phyloP scores from a whole-genome alignment of 768 basidiomycete species.

The Leucocoprinus sp. region DNA sequence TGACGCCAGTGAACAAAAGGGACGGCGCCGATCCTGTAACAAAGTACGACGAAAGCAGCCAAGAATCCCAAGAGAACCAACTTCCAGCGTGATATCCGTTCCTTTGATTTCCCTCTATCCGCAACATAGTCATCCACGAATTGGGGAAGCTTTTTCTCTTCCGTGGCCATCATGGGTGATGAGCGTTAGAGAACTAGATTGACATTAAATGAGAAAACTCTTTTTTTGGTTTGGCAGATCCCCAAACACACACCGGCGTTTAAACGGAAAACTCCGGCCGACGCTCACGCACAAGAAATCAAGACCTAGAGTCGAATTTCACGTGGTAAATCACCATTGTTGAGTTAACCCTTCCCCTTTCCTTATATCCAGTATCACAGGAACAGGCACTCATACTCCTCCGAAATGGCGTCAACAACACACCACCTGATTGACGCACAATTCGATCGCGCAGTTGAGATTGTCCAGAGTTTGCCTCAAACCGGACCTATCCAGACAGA shows the following conservation, averaged over 20 bases:
- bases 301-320: background rate
- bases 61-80: background rate
- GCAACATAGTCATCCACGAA: background rate
- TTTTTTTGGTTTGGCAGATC: too few species aligned
- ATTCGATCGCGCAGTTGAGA: slow-evolving; percentile 91
- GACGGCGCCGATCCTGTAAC: too few species aligned
- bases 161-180: background rate
- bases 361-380: too few species aligned
- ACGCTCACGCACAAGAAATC: background rate
- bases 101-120: background rate
- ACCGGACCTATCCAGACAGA: slow-evolving; percentile 92
- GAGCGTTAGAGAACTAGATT: too few species aligned
- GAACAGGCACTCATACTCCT: too few species aligned
- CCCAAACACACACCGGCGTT: too few species aligned
- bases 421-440: slow-evolving; percentile 68
- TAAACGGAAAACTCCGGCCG: background rate
- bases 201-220: too few species aligned
- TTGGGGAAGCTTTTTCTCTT: slow-evolving; percentile 1
- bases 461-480: slow-evolving; percentile 88
- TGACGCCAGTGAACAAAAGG: background rate
- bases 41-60: background rate
- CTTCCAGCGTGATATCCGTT: background rate
- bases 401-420: slow-evolving; percentile 58
- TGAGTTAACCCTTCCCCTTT: too few species aligned
- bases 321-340: background rate